Evolutionary conservation across 228 moss, liverwort and hornwort genomes (phyloP), one percentile per base, ranked within the genome.

Genomic region (Sphagnum magellanicum): DNA sequence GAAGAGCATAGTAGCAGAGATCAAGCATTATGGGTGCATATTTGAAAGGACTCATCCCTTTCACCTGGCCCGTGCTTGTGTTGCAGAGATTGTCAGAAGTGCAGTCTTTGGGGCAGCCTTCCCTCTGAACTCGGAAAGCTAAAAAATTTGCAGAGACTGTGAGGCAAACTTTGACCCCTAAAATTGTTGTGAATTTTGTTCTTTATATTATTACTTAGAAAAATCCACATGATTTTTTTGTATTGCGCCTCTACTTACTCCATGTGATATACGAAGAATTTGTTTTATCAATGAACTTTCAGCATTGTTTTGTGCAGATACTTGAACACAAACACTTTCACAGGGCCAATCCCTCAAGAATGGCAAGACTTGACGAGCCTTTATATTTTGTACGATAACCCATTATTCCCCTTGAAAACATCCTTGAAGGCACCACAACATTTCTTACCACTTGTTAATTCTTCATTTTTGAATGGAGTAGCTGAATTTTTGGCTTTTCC

Each of bases 1-100:
- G 32, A 32, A 32, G 32, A 32, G 32, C 32, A 32, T 32, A 0
- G 0, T 32, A 32, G 32, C 32, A 32, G 32, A 32, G 32, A 32
- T 1, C 32, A 32, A 32, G 1, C 32, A 32, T 10, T 65, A 11
- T 48, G 9, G 6, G 49, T 6, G 16, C 47, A 47, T 65, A 16
- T 32, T 32, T 32, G 32, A 32, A 32, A 32, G 32, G 32, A 32
- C 32, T 32, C 32, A 32, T 32, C 32, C 32, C 32, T 32, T 32
- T 32, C 32, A 32, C 32, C 1, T 32, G 32, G 32, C 32, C 32
- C 32, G 53, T 7, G 63, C 17, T 11, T 32, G 11, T 67, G 51
- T 51, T 73, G 49, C 76, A 87, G 86, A 66, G 83, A 87, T 65
- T 83, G 83, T 60, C 77, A 87, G 48, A 73, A 78, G 58, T 87